Evolutionary conservation across 2,329 filamentous ascomycete genomes (phyloP), one percentile per base, ranked within the genome.

Genomic region (Diaporthe ilicicola): DNA sequence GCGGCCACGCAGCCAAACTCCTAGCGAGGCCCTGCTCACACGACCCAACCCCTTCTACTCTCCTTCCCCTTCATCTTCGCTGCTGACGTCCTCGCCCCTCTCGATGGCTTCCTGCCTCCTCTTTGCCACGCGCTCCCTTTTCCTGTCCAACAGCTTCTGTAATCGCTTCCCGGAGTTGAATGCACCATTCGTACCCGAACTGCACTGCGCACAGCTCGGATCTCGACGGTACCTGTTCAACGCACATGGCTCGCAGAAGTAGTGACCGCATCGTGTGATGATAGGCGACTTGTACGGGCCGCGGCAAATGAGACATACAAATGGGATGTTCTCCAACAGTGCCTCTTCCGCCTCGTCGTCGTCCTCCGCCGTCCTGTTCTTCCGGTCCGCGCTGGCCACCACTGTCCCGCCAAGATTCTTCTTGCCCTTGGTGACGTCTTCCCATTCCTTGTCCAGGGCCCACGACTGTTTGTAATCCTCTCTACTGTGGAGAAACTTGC

Each of bases 401-500:
- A 90, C 81, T 3, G 89, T 93, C 8, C 91, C 91, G 6, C 83
- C 85, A 0, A 88, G 75, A 54, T 88, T 85, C 77, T 90, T 91
- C 80, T 90, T 91, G 61, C 88, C 92, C 77, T 93, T 95, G 8
- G 90, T 93, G 2, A 91, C 90, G 44, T 89, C 92, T 79, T 99
- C 96, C 96, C 96, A 99, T 61, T 98, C 95, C 66, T 89, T 88
- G 80, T 99, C 96, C 5, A 99, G 86, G 80, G 98, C 94, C 96
- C 96, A 99, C 3, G 96, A 96, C 79, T 95, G 92, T 76, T 95
- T 94, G 78, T 94, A 92, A 80, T 94, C 92, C 76, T 93, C 91
- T 70, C 93, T 85, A 6, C 89, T 89, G 77, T 96, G 93, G 0
- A 94, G 78, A 78, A 91, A 96, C 77, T 94, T 97, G 84, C 95